These are phyloP conservation scores for Kalaharituber pfeilii DNA, from an alignment of 2,329 filamentous ascomycete species.

Conservation along the genomic window DNA sequence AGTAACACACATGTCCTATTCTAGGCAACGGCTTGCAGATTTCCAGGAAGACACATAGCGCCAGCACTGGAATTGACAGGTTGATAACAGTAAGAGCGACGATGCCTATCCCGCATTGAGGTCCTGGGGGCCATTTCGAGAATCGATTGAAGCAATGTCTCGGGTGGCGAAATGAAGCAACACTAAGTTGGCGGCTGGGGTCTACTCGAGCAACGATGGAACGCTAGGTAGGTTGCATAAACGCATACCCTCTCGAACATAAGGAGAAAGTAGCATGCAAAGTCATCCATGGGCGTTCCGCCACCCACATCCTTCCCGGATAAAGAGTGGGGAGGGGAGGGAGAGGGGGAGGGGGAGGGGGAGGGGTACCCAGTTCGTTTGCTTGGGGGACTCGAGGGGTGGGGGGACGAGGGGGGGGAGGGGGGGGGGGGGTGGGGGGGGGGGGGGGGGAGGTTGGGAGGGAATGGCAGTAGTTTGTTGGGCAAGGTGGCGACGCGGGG, in stretches of 20 bases:
- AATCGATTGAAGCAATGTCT: constrained; percentile 16
- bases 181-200: constrained; percentile 8
- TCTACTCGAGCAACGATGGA: not conserved
- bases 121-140: constrained; percentile 16
- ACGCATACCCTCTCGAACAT: not conserved
- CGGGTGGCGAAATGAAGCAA: constrained; percentile 19
- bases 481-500: not conserved
- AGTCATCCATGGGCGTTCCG: not conserved
- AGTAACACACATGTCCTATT: too few species aligned
- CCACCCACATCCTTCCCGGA: not conserved
- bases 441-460: not conserved
- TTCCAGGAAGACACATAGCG: constrained; percentile 14
- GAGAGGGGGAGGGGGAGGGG: constrained; percentile 4
- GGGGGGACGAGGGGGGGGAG: not conserved
- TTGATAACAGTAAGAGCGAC: constrained; percentile 7
- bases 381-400: not conserved
- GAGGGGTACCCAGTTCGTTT: not conserved
- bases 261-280: not conserved
- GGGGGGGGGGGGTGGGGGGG: constrained; percentile 6
- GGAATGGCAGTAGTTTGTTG: not conserved
- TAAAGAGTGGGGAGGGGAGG: not conserved
- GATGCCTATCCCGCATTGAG: constrained; percentile 6
- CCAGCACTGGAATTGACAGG: constrained; percentile 17
- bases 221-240: not conserved
- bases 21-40: constrained; percentile 18